Conservation (phyloP, 345 rosid genomes). For the Eucalyptus curtisii region DNA sequence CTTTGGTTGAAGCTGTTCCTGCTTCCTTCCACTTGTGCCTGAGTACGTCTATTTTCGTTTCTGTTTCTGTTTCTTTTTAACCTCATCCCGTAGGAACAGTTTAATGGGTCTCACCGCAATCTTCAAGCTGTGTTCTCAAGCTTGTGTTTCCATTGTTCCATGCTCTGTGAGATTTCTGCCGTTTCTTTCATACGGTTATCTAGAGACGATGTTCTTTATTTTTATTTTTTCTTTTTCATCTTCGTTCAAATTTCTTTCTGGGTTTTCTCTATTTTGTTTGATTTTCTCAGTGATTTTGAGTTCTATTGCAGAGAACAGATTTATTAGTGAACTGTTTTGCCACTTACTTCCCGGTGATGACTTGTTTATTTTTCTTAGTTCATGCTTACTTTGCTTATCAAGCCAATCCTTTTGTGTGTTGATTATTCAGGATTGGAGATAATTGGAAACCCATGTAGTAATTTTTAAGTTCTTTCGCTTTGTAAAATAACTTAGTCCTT, state of each 20-base stretch:
- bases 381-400: neutral
- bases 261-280: neutral
- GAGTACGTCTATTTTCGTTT: neutral
- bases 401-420: neutral
- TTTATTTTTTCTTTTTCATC: neutral
- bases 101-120: neutral
- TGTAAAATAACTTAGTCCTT: neutral
- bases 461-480: neutral
- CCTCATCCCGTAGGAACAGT: neutral
- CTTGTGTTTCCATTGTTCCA: neutral
- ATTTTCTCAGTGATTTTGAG: neutral
- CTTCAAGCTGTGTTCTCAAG: neutral
- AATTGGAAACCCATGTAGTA: neutral
- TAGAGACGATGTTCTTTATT: neutral
- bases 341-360: neutral
- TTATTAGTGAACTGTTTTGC: neutral
- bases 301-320: neutral
- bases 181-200: neutral
- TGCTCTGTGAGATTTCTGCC: neutral
- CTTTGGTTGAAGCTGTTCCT: conserved; percentile 16
- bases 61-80: neutral
- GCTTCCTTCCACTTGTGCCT: neutral
- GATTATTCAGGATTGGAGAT: neutral
- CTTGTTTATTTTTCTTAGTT: neutral
- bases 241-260: neutral